Evolutionary conservation across 2,329 filamentous ascomycete species (phyloP), one percentile per base, ranked within the genome.

Genomic region (Trichoderma hamatum): DNA sequence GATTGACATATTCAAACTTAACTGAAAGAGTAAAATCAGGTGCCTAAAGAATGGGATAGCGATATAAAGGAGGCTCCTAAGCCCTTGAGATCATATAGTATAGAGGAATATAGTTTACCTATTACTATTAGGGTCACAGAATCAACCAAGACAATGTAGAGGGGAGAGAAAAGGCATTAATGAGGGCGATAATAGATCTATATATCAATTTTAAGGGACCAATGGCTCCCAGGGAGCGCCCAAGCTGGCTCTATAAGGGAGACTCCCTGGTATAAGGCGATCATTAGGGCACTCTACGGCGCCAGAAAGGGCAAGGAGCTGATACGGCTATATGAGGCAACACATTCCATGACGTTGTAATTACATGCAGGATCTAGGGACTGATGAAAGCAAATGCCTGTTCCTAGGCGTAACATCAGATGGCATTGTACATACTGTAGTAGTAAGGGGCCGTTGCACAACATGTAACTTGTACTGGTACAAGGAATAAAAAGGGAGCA

Each of bases 61-160:
- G 46, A 68, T 68, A 62, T 55, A 54, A 68, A 68, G 66, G 66
- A 68, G 66, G 26, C 46, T 14, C 2, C 61, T 9, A 13, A 43
- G 3, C 46, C 65, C 56, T 46, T 61, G 24, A 19, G 19, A 28
- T 49, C 55, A 24, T 49, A 11, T 21, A 19, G 5, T 28, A 30
- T 32, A 43, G n/a, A 24, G 14, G 28, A 7, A 11, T 16, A 11
- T 14, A n/a, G 10, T 30, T 10, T 11, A n/a, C 34, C 24, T 30
- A 26, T 30, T 43, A 16, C 39, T 26, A 39, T 32, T 55, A 16
- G 10, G 5, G 4, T 19, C 7, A 5, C 3, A 4, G n/a, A 26
- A 46, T n/a, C 13, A 28, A 9, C 7, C 58, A 54, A 54, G 32
- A 39, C 26, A 46, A 34, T 34, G 28, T 2, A 62, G n/a, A 49